Evolutionary conservation across 305 asterid species (phyloP).

Genomic region (Salvia sclarea): DNA sequence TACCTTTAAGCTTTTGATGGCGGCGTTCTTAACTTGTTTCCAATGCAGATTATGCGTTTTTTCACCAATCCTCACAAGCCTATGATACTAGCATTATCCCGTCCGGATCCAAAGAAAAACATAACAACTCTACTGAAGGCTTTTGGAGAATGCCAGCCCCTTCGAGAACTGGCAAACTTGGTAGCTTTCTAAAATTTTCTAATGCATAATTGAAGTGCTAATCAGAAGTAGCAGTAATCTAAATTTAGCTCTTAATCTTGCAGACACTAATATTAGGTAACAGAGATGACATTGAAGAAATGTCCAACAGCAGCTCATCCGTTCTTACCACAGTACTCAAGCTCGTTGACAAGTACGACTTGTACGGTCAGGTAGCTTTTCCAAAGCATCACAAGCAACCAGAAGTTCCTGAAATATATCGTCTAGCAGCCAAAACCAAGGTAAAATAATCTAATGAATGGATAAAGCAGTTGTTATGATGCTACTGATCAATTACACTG

Average conservation of each 20-base stretch:
- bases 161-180: constrained; percentile 67
- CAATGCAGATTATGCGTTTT: constrained; percentile 60
- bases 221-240: constrained; percentile 22
- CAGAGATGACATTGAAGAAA: constrained; percentile 63
- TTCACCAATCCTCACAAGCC: constrained; percentile 73
- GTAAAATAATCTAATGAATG: constrained; percentile 33
- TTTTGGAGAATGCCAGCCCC: constrained; percentile 67
- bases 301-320: constrained; percentile 62
- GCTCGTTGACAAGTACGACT: constrained; percentile 62
- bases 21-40: constrained; percentile 25
- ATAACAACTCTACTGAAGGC: constrained; percentile 67
- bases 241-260: constrained; percentile 22
- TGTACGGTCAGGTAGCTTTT: constrained; percentile 71
- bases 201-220: constrained; percentile 13
- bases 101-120: constrained; percentile 73
- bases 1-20: constrained; percentile 17
- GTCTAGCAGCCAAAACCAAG: constrained; percentile 72
- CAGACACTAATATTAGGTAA: constrained; percentile 70
- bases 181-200: constrained; percentile 34
- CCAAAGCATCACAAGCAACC: constrained; percentile 72
- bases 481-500: constrained; percentile 33
- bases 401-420: constrained; percentile 69
- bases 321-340: constrained; percentile 61
- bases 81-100: constrained; percentile 70
- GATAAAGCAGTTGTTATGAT: not conserved